Evolutionary conservation across 305 asterid species (phyloP).

Genomic region (Rubia balearica): DNA sequence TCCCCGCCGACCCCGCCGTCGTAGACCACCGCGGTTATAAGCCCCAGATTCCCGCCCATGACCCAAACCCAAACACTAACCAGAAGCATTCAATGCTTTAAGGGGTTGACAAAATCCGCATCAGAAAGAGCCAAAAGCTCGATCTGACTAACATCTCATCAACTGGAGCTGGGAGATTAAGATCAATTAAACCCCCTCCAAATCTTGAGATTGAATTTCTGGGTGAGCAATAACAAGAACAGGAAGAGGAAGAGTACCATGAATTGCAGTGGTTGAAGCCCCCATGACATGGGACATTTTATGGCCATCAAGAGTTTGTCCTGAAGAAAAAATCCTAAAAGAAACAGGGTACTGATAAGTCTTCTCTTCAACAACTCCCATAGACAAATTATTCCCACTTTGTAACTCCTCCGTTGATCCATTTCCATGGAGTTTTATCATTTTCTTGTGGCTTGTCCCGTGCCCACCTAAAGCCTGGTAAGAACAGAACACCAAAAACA

Average conservation of each 20-base stretch:
- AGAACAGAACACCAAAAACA: slow-evolving; percentile 41
- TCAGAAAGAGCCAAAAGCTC: slow-evolving; percentile 55
- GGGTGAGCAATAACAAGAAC: slow-evolving; percentile 2
- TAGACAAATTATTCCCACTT: slow-evolving; percentile 6
- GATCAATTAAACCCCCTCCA: slow-evolving; percentile 52
- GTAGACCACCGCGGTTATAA: not conserved
- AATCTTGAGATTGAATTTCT: slow-evolving; percentile 26
- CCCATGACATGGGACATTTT: slow-evolving; percentile 65
- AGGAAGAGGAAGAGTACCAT: not conserved
- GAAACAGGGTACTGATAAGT: slow-evolving; percentile 74
- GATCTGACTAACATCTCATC: slow-evolving; percentile 64
- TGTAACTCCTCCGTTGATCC: not conserved
- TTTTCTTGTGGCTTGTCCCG: slow-evolving; percentile 81
- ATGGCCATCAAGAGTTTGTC: slow-evolving; percentile 93
- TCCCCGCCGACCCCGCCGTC: too few relatives aligned
- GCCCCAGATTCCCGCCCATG: not conserved
- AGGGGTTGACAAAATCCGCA: slow-evolving; percentile 36
- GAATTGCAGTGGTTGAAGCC: slow-evolving; percentile 22
- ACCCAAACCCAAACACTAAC: not conserved
- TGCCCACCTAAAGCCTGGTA: slow-evolving; percentile 96
- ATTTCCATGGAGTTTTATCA: not conserved
- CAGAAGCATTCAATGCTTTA: slow-evolving; percentile 16
- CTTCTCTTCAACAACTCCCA: slow-evolving; percentile 29
- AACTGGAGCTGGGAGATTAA: slow-evolving; percentile 70
- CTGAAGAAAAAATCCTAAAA: slow-evolving; percentile 63